phyloP scores from a whole-genome alignment of 768 basidiomycete genomes.

The Suillus decipiens region DNA sequence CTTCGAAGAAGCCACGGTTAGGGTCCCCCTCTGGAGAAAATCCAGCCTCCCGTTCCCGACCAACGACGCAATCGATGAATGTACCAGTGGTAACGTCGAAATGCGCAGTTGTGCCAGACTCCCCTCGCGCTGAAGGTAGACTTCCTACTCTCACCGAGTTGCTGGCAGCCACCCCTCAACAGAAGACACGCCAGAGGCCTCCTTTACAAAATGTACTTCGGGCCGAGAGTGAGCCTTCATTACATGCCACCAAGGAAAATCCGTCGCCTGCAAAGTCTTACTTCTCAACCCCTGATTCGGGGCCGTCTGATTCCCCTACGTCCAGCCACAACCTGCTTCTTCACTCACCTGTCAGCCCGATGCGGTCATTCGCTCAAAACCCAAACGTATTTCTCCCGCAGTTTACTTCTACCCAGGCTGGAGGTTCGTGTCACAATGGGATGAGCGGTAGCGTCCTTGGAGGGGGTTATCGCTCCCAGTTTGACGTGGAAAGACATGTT shows the following conservation, averaged over 20 bases:
- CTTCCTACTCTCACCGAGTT: slow-evolving; percentile 5
- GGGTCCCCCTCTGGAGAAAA: slow-evolving; percentile 2
- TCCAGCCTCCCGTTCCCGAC: slow-evolving; percentile 3
- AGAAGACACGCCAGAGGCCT: background rate
- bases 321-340: slow-evolving; percentile 28
- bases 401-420: slow-evolving; percentile 38
- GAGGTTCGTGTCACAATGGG: slow-evolving; percentile 18
- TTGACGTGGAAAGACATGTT: slow-evolving; percentile 56
- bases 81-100: slow-evolving; percentile 20
- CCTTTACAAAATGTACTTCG: background rate
- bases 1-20: slow-evolving; percentile 25
- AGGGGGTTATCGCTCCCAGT: slow-evolving; percentile 57
- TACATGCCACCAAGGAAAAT: slow-evolving; percentile 14
- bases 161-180: background rate
- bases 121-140: slow-evolving; percentile 9
- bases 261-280: slow-evolving; percentile 38
- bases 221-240: background rate
- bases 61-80: slow-evolving; percentile 12
- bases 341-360: slow-evolving; percentile 36
- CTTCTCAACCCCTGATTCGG: slow-evolving; percentile 42
- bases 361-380: slow-evolving; percentile 39
- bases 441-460: slow-evolving; percentile 33
- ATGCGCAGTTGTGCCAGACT: background rate
- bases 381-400: slow-evolving; percentile 37
- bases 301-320: slow-evolving; percentile 26